Evolutionary conservation across 140 eudicot species (phyloP), one percentile per base, ranked within the genome.

Genomic region (Bidens hawaiensis): DNA sequence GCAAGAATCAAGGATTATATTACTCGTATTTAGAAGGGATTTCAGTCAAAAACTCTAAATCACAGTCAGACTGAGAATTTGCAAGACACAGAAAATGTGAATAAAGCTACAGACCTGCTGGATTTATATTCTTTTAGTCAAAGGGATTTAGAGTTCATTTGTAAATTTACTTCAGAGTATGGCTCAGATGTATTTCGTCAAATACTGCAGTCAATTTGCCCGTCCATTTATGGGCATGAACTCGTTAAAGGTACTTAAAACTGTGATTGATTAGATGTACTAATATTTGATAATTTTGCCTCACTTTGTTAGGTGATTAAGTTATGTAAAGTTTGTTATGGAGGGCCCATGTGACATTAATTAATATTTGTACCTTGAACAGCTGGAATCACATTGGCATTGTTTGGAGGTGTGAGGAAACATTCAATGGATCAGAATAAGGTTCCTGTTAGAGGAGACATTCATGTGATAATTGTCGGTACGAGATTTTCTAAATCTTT

Each of bases 381-480:
- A 91, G 98, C 98, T 56, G 99, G 99, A 68, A 88, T 88, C 30
- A 82, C 95, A 38, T 49, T 93, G 62, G 81, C 95, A 55, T 68
- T 93, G 47, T 88, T 88, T 88, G 95, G 96, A 70, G 99, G 96
- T 57, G 96, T 88, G 46, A 84, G 86, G 43, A 93, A 85, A 76
- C 93, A 93, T 75, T 85, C 96, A 28, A 81, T 75, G 87, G 94
- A 93, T 81, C 95, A 88, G 82, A 93, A 93, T 71, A 93, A 93
- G 77, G 96, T 93, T n/a, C 99, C 96, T 57, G 94, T 93, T 33
- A 82, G 98, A 76, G 98, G 98, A 67, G 98, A 91, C 73, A 91
- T 91, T 63, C 96, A 93, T 65, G 84, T 93, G 59, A 82, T 88
- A 65, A 75, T 93, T 24, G 99, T 93, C 47, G 99, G 96, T 93